These are phyloP conservation scores for Geotrichum bryndzae DNA, from an alignment of 1,139 yeast species.

Conservation along the genomic window DNA sequence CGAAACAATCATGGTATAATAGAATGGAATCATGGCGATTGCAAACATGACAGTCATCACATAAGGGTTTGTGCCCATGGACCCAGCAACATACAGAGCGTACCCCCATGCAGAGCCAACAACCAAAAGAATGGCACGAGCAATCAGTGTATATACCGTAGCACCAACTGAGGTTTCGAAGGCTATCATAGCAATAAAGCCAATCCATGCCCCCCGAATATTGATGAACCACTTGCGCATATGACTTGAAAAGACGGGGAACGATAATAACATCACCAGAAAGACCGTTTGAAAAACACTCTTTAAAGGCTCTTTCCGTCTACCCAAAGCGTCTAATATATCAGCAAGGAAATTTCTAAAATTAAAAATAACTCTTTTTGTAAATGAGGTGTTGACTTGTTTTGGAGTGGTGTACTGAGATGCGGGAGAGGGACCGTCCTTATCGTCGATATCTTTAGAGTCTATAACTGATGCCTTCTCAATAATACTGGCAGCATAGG, in stretches of 20 bases:
- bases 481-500: constrained; percentile 22
- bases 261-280: constrained; percentile 43
- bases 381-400: neutral
- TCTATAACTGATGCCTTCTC: constrained; percentile 4
- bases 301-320: constrained; percentile 36
- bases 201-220: constrained; percentile 47
- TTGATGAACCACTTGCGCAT: constrained; percentile 43
- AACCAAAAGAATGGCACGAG: constrained; percentile 44
- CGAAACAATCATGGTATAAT: constrained; percentile 40
- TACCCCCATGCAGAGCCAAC: constrained; percentile 48
- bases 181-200: constrained; percentile 46
- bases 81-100: constrained; percentile 40
- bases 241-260: constrained; percentile 45
- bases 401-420: constrained; percentile 2
- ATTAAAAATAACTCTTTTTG: neutral
- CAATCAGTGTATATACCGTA: constrained; percentile 43
- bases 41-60: constrained; percentile 41
- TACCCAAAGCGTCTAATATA: constrained; percentile 27
- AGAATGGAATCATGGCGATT: constrained; percentile 43
- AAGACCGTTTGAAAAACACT: constrained; percentile 44
- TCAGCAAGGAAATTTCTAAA: constrained; percentile 19
- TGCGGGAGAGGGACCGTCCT: neutral
- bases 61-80: constrained; percentile 38
- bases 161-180: constrained; percentile 48
- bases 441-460: neutral